Evolutionary conservation across 345 rosid species (phyloP), one percentile per base, ranked within the genome.

Genomic region (Eucalyptus erythrocorys): DNA sequence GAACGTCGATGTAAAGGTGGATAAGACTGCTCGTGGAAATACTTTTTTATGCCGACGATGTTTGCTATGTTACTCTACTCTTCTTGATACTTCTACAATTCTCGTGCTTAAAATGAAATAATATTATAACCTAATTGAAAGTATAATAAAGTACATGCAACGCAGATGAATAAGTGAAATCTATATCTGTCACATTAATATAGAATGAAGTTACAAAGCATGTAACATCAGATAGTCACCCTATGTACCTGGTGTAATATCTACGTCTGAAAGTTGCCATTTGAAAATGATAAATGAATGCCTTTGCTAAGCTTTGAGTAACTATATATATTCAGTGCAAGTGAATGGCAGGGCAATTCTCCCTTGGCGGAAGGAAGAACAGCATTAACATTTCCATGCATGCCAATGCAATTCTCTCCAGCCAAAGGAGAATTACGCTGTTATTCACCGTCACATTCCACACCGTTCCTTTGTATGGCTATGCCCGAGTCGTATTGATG

Each of bases 281-380:
- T 10, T 71, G 81, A 17, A 71, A 71, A 37, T 5, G 45, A 37
- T 34, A 19, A 71, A 34, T 71, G 81, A 37, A 8, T 17, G 45
- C 45, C 8, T 64, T n/a, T 6, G 26, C 26, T 9, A 14, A 71
- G 13, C 7, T 34, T 22, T 37, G 81, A 71, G 27, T 71, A 10
- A 19, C 7, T 68, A 34, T 16, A n/a, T 68, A 71, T 37, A 22
- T 19, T 71, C 81, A 19, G 26, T 49, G 87, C 59, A 50, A 68
- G 26, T 68, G 87, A 88, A 88, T 85, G 87, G 87, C 87, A 85
- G 87, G 87, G 89, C 86, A 48, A 88, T 88, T 88, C 89, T 88
- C 89, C 89, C 49, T 88, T 88, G 89, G 89, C 87, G 3, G 82
- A 19, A 76, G 82, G 47, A n/a, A 57, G 88, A 59, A 8, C 45